Percentiles rank a stretch among this genome's conserved stretches.
Conservation (phyloP, 257 asterid genomes). For the Solanum dulcamara region DNA sequence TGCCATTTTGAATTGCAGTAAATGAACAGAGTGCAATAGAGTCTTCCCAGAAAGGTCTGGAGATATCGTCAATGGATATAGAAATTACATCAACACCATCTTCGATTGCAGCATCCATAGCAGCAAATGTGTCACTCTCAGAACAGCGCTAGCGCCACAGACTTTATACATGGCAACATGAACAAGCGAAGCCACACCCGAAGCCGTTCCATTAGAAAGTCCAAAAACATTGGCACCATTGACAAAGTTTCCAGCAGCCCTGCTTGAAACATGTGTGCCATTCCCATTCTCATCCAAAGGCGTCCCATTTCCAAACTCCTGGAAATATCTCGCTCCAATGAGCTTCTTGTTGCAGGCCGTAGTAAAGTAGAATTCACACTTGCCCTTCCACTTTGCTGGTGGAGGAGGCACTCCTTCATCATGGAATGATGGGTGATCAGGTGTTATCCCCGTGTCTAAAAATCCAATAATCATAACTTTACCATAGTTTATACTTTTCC, state of each 20-base stretch:
- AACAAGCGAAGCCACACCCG: constrained; percentile 24
- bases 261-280: constrained; percentile 23
- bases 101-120: constrained; percentile 18
- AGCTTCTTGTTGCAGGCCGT: constrained; percentile 19
- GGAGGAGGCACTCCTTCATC: constrained; percentile 11
- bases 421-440: constrained; percentile 10
- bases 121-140: constrained; percentile 21
- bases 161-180: constrained; percentile 23
- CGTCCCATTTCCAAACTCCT: not conserved
- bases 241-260: constrained; percentile 23
- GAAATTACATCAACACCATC: constrained; percentile 32
- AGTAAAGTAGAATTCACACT: not conserved
- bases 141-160: not conserved
- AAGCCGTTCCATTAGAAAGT: constrained; percentile 20
- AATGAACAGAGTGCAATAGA: constrained; percentile 17
- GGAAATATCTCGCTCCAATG: constrained; percentile 15
- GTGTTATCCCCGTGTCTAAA: constrained; percentile 15
- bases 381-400: constrained; percentile 20
- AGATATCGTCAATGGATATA: constrained; percentile 5
- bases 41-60: constrained; percentile 10
- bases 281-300: constrained; percentile 12
- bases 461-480: constrained; percentile 22
- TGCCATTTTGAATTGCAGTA: constrained; percentile 13
- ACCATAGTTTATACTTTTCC: constrained; percentile 11
- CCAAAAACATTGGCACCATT: constrained; percentile 3